Conservation (phyloP, 129 eudicot genomes). For the Tanacetum coccineum region DNA sequence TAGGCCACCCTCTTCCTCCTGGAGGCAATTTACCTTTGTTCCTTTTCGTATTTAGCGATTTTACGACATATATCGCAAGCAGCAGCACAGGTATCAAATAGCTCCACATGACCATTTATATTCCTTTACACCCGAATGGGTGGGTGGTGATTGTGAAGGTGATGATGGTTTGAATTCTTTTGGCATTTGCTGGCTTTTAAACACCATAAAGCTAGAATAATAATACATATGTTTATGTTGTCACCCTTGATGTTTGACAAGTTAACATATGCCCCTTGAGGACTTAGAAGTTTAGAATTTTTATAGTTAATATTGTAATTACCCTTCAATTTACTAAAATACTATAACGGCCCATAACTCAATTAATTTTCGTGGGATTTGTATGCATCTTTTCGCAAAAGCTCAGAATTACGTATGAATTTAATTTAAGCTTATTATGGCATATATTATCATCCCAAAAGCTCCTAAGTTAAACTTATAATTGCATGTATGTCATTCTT, state of each 20-base stretch:
- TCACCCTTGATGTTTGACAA: constrained; percentile 1
- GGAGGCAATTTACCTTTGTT: constrained; percentile 43
- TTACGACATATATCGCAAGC: constrained; percentile 23
- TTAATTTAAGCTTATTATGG: too few relatives aligned
- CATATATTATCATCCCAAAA: too few relatives aligned
- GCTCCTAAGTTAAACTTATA: too few relatives aligned
- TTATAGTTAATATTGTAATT: too few relatives aligned
- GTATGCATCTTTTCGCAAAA: too few relatives aligned
- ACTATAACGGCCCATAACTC: too few relatives aligned
- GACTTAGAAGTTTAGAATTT: background rate
- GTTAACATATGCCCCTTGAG: background rate
- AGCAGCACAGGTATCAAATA: constrained; percentile 24
- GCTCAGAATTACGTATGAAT: too few relatives aligned
- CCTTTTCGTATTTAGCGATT: constrained; percentile 9
- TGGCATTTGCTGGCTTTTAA: constrained; percentile 20
- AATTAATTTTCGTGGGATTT: too few relatives aligned
- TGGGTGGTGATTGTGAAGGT: background rate
- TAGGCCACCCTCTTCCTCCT: constrained; percentile 73
- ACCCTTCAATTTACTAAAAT: too few relatives aligned
- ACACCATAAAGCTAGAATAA: background rate
- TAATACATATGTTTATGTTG: background rate
- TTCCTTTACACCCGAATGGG: constrained; percentile 8
- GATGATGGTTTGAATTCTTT: constrained; percentile 11
- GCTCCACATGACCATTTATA: constrained; percentile 29
- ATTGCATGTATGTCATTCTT: too few relatives aligned